phyloP scores from a whole-genome alignment of 2,329 filamentous ascomycete species.

The Trichoderma sp. region DNA sequence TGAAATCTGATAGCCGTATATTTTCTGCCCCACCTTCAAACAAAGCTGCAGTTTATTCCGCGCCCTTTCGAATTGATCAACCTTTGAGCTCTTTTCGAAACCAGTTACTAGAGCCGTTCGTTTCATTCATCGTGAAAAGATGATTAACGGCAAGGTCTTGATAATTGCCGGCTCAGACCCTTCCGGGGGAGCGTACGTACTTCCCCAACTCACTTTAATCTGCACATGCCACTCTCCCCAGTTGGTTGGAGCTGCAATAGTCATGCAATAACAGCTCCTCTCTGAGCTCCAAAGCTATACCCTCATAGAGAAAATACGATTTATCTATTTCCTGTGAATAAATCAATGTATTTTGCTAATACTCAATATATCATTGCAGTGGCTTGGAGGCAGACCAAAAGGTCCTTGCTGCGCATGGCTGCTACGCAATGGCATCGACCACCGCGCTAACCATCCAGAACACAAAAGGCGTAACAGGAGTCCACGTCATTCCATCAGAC shows the following conservation, averaged over 20 bases:
- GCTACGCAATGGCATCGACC: conserved; percentile 94
- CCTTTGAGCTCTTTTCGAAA: not conserved
- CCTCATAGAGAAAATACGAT: not conserved
- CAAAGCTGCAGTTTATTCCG: conserved; percentile 2
- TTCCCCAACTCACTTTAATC: conserved; percentile 14
- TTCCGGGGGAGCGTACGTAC: conserved; percentile 76
- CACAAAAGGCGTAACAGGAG: conserved; percentile 76
- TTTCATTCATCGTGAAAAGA: conserved; percentile 23
- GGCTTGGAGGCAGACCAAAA: conserved; percentile 96
- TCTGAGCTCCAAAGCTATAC: not conserved
- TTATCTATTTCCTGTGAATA: not conserved
- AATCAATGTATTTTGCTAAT: not conserved
- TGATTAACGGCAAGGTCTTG: conserved; percentile 57
- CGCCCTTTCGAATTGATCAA: not conserved
- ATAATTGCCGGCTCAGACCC: conserved; percentile 88
- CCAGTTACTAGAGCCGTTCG: not conserved
- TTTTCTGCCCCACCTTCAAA: conserved; percentile 14
- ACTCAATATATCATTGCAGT: conserved; percentile 43
- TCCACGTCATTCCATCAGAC: conserved; percentile 72
- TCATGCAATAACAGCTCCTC: not conserved
- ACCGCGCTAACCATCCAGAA: conserved; percentile 96
- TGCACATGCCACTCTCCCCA: not conserved
- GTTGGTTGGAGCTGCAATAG: not conserved
- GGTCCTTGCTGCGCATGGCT: conserved; percentile 85
- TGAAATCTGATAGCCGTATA: not conserved